Evolutionary conservation across 2,329 filamentous ascomycete species (phyloP).

Genomic region (Parascedosporium putredinis): DNA sequence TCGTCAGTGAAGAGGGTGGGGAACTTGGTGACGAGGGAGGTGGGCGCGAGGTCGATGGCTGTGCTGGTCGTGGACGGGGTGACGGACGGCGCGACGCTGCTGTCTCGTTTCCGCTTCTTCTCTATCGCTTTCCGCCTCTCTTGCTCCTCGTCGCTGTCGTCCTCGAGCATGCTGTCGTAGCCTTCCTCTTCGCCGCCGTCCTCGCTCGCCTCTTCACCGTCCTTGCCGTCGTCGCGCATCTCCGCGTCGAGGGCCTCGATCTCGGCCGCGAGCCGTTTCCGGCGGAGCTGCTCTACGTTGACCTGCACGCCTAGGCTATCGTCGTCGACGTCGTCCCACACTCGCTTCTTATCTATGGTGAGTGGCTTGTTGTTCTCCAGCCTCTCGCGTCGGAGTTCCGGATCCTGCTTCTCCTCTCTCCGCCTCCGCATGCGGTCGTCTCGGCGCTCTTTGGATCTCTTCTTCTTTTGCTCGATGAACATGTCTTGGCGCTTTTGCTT

Average conservation of each 20-base stretch:
- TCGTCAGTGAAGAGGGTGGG: slow-evolving; percentile 50
- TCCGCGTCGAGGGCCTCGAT: slow-evolving; percentile 35
- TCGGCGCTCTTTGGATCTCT: slow-evolving; percentile 61
- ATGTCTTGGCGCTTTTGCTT: slow-evolving; percentile 71
- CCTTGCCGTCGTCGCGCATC: slow-evolving; percentile 30
- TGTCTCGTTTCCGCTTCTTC: slow-evolving; percentile 19
- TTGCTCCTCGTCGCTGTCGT: slow-evolving; percentile 42
- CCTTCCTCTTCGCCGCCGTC: slow-evolving; percentile 41
- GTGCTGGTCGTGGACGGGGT: slow-evolving; percentile 52
- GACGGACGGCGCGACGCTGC: slow-evolving; percentile 42
- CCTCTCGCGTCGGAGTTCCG: slow-evolving; percentile 61
- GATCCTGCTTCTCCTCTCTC: slow-evolving; percentile 78
- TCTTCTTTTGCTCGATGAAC: slow-evolving; percentile 71
- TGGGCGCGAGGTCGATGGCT: slow-evolving; percentile 47
- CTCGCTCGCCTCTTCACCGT: neutral
- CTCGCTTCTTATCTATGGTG: slow-evolving; percentile 78
- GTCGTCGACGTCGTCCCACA: slow-evolving; percentile 61
- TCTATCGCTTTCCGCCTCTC: slow-evolving; percentile 22
- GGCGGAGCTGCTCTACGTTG: slow-evolving; percentile 46
- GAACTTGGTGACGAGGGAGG: slow-evolving; percentile 50
- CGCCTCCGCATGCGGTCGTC: slow-evolving; percentile 69
- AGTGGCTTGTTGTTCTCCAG: slow-evolving; percentile 67
- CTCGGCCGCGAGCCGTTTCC: slow-evolving; percentile 36
- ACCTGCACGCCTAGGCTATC: slow-evolving; percentile 46
- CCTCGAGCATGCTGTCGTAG: slow-evolving; percentile 71